Evolutionary conservation across 306 rosid genomes (phyloP), one percentile per base, ranked within the genome.

Genomic region (Cicer bijugum): DNA sequence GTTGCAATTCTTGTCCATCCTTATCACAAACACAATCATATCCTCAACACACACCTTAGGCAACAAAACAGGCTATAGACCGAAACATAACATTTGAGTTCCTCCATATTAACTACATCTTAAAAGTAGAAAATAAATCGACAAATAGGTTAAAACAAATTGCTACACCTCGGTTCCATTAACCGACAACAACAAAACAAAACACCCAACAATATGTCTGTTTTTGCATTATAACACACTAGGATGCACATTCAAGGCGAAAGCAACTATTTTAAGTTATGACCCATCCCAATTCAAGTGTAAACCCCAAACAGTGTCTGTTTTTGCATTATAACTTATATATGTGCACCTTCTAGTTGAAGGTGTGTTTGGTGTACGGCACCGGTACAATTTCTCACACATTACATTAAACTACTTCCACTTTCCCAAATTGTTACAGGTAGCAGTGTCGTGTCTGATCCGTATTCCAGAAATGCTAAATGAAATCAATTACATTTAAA

Each of bases 1-100:
- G 23, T 5, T 11, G n/a, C 20, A 71, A 63, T 12, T 23, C 38
- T 20, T 14, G 15, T 40, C 42, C 75, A 48, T 67, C 65, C 44
- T 65, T 39, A 8, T 44, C 8, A 48, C 16, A 45, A 75, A 63
- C 65, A 40, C 60, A 16, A 65, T 75, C 61, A n/a, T 16, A 14
- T 16, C 7, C 33, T 50, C 51, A 43, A 58, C 72, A 33, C 43
- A 58, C 43, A 58, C 69, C 35, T 62, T 39, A 14, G 12, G 7
- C 23, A 16, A 28, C 28, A 8, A 61, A 38, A 61, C 67, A 61
- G 5, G 23, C 16, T 1, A 61, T 7, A 11, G 63, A n/a, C 12
- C 6, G 11, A 7, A 61, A 61, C 28, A 61, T 6, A 5, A 38
- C 46, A 37, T 3, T 17, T 6, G 28, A 38, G 47, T 61, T 38